Evolutionary conservation across 306 rosid genomes (phyloP), one percentile per base, ranked within the genome.

Genomic region (Canavalia ensiformis): DNA sequence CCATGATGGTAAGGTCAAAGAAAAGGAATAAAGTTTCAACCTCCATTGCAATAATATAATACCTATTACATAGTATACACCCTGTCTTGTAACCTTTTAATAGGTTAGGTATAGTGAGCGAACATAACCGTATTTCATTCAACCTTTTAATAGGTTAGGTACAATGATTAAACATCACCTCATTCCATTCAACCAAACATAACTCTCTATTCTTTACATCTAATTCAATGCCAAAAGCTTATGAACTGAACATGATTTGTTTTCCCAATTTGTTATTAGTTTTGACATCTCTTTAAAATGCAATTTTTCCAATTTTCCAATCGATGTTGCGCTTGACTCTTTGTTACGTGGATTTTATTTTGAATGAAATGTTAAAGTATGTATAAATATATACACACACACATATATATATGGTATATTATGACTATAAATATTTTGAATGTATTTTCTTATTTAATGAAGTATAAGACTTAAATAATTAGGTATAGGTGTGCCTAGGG

Each of bases 201-300:
- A 7, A 45, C 1, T 6, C 42, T 29, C 37, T 45, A 54, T 39
- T 35, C 76, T 68, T 55, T 42, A 57, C 2, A 55, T 67, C 49
- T 68, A 8, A 60, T 6, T 57, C 35, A 42, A 31, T 45, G 74
- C 56, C 3, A 67, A 72, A 37, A 13, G 29, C 49, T 64, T 66
- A 35, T 18, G 42, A 52, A 56, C 47, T 82, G 55, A 60, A 37
- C 29, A 71, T 59, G 45, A 58, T 52, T 31, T 59, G 28, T 49
- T 82, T 76, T 68, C 39, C n/a, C 50, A 58, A 1, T 68, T 8
- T 75, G 6, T 18, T 2, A 45, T 64, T 34, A 28, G 46, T 76
- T 31, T 57, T 47, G 31, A 59, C n/a, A 10, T 63, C 46, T 67
- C 35, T 18, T 35, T 63, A 59, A 49, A 39, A 29, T 41, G 11